Conservation (phyloP, 1,284 basidiomycete species). For the Cutaneotrichosporon sp. region DNA sequence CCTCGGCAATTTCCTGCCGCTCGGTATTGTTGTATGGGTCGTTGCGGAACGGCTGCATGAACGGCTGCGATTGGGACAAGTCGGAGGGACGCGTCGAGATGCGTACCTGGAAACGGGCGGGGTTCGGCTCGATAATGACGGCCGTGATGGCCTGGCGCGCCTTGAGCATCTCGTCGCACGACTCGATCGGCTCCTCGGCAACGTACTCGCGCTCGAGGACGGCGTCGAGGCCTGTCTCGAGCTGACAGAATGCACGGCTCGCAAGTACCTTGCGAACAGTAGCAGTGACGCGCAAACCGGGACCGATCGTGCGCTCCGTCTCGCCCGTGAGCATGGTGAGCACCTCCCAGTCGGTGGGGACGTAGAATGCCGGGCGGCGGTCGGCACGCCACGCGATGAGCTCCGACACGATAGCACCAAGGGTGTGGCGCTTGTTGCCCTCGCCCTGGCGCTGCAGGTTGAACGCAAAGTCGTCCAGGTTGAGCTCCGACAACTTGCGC, state of each 20-base stretch:
- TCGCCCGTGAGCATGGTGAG: constrained; percentile 95
- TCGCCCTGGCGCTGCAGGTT: constrained; percentile 70
- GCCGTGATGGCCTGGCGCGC: constrained; percentile 76
- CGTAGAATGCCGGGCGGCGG: constrained; percentile 61
- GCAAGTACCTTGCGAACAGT: constrained; percentile 50
- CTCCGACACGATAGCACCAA: constrained; percentile 84
- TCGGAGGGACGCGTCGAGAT: constrained; percentile 71
- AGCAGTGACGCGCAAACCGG: constrained; percentile 80
- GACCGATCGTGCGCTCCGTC: constrained; percentile 68
- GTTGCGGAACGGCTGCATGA: constrained; percentile 36
- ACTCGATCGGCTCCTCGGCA: constrained; percentile 48
- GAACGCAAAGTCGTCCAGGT: constrained; percentile 92
- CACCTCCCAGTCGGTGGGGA: constrained; percentile 71
- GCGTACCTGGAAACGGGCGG: constrained; percentile 64
- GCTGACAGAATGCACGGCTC: constrained; percentile 42
- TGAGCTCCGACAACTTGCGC: constrained; percentile 82
- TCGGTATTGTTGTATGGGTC: constrained; percentile 36
- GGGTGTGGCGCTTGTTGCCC: constrained; percentile 78
- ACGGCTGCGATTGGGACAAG: constrained; percentile 49
- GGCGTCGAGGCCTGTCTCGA: constrained; percentile 91
- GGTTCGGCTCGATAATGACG: constrained; percentile 68
- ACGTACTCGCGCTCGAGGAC: constrained; percentile 66
- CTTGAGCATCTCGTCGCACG: constrained; percentile 53
- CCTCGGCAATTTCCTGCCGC: constrained; percentile 62
- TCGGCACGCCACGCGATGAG: constrained; percentile 82